Evolutionary conservation across 129 eudicot species (phyloP).

Genomic region (Escallonia herrerae): DNA sequence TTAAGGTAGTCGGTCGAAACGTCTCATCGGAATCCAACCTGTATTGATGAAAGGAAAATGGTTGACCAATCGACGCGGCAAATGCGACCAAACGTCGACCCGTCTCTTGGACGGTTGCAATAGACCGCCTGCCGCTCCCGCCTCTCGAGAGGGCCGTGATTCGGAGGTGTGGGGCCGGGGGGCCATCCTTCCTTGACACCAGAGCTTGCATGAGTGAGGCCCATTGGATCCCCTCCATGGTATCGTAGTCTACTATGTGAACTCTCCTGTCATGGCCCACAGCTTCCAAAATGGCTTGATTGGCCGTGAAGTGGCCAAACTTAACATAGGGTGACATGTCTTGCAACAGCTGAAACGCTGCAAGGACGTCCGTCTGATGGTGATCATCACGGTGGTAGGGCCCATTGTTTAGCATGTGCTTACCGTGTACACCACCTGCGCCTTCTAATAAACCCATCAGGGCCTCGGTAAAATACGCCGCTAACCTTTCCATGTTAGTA

Average conservation of each 20-base stretch:
- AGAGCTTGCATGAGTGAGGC: constrained; percentile 80
- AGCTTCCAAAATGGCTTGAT: constrained; percentile 72
- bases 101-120: constrained; percentile 67
- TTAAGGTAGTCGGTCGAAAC: constrained; percentile 47
- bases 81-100: constrained; percentile 64
- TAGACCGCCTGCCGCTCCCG: constrained; percentile 46
- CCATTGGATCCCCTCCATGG: constrained; percentile 92
- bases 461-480: constrained; percentile 74
- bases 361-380: constrained; percentile 46
- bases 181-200: constrained; percentile 74
- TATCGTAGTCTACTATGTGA: constrained; percentile 75
- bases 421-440: constrained; percentile 12
- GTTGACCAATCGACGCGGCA: constrained; percentile 72
- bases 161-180: constrained; percentile 60
- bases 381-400: constrained; percentile 27
- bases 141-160: constrained; percentile 68
- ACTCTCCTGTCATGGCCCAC: constrained; percentile 60
- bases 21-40: constrained; percentile 52
- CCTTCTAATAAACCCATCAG: constrained; percentile 47
- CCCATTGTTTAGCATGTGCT: constrained; percentile 6
- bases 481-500: constrained; percentile 74
- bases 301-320: constrained; percentile 82
- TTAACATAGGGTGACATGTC: constrained; percentile 82
- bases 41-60: constrained; percentile 79
- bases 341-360: constrained; percentile 72